A percentile compares a stretch with the other conserved stretches of the same genome.
These are phyloP conservation scores for Thymus mandschuricus DNA, from an alignment of 257 asterid species.

Conservation along the genomic window DNA sequence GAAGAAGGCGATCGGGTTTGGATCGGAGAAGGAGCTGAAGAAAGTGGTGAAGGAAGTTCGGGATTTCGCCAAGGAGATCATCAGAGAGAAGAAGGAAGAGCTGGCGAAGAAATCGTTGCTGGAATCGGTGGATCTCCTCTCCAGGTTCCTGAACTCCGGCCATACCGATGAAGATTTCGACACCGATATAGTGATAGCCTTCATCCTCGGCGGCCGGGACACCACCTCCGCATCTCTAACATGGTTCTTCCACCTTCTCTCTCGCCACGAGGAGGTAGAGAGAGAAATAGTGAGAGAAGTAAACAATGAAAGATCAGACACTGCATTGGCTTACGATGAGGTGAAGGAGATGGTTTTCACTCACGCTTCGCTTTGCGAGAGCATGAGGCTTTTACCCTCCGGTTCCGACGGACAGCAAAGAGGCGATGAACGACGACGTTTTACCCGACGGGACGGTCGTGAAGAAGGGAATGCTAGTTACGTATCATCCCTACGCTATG, in stretches of 20 bases:
- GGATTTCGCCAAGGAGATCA: constrained; percentile 36
- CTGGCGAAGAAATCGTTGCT: constrained; percentile 26
- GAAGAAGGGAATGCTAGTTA: constrained; percentile 29
- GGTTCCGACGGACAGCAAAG: constrained; percentile 48
- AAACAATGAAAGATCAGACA: constrained; percentile 18
- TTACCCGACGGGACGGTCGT: constrained; percentile 49
- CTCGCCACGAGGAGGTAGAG: constrained; percentile 38
- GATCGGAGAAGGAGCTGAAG: constrained; percentile 43
- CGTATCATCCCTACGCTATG: constrained; percentile 39
- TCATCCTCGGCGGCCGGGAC: constrained; percentile 52
- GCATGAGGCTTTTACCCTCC: constrained; percentile 65
- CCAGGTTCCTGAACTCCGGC: constrained; percentile 48
- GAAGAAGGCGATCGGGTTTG: constrained; percentile 32
- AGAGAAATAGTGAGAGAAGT: constrained; percentile 38
- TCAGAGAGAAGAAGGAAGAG: constrained; percentile 34
- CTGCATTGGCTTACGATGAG: constrained; percentile 42
- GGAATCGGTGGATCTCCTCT: constrained; percentile 45
- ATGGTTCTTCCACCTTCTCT: constrained; percentile 57
- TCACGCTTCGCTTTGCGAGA: constrained; percentile 41
- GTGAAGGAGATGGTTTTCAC: constrained; percentile 52
- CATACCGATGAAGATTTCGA: constrained; percentile 44
- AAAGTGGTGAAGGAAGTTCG: constrained; percentile 33
- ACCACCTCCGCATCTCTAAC: constrained; percentile 50
- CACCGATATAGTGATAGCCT: constrained; percentile 46
- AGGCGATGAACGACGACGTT: constrained; percentile 39